These are phyloP conservation scores for Blastobotrys buckinghamii DNA, from an alignment of 1,139 yeast species.

Conservation along the genomic window DNA sequence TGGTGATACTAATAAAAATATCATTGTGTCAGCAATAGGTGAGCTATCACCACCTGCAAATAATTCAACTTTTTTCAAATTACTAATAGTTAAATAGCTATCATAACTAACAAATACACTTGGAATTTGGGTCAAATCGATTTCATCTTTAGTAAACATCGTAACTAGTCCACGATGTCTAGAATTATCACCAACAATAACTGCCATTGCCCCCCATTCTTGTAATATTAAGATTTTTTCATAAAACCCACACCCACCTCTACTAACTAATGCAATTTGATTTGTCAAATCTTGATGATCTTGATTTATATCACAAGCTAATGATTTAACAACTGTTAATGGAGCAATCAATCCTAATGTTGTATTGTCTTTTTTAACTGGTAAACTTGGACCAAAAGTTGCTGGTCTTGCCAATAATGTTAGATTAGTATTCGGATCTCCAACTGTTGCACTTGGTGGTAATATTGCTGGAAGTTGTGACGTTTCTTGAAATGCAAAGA, in stretches of 20 bases:
- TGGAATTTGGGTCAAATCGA: slow-evolving; percentile 32
- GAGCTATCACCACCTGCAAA: slow-evolving; percentile 29
- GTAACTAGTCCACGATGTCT: slow-evolving; percentile 33
- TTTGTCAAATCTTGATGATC: slow-evolving; percentile 23
- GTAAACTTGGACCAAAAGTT: slow-evolving; percentile 32
- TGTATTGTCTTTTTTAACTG: slow-evolving; percentile 12
- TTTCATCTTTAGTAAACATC: slow-evolving; percentile 32
- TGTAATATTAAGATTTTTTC: slow-evolving; percentile 36
- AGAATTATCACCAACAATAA: slow-evolving; percentile 37
- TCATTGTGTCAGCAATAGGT: slow-evolving; percentile 33
- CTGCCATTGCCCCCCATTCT: slow-evolving; percentile 38
- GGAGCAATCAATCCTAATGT: slow-evolving; percentile 22
- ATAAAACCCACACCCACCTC: slow-evolving; percentile 38
- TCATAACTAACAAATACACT: slow-evolving; percentile 35
- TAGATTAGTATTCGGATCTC: slow-evolving; percentile 24
- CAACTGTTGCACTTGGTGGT: slow-evolving; percentile 26
- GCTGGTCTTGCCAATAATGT: slow-evolving; percentile 33
- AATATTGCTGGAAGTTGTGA: slow-evolving; percentile 22
- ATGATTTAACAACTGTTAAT: slow-evolving; percentile 19
- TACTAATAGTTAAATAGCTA: slow-evolving; percentile 29
- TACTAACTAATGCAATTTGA: slow-evolving; percentile 33
- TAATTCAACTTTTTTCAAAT: slow-evolving; percentile 28
- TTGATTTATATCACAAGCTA: slow-evolving; percentile 19
- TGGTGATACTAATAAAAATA: slow-evolving; percentile 38
- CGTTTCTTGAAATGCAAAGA: background rate